Evolutionary conservation across 805 yeast genomes (phyloP).

Genomic region (Wickerhamiella alocasiicola): DNA sequence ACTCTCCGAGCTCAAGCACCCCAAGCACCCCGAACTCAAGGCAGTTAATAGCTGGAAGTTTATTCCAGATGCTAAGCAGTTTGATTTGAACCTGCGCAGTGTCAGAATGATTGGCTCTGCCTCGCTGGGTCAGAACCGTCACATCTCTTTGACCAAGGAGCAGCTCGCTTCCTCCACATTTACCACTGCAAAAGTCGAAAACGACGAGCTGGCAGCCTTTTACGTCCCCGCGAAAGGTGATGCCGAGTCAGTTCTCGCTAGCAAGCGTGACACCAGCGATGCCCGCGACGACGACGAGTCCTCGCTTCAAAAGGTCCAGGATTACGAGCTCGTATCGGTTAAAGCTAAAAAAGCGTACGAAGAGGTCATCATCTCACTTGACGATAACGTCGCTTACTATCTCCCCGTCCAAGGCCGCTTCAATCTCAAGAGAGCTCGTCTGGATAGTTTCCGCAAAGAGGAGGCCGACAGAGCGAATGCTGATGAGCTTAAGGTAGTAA

Average conservation of each 20-base stretch:
- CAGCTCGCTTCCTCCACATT: conserved; percentile 41
- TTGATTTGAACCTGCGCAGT: conserved; percentile 50
- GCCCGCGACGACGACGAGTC: conserved; percentile 18
- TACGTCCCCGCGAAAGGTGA: conserved; percentile 38
- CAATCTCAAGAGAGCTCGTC: conserved; percentile 75
- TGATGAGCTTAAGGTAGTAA: conserved; percentile 47
- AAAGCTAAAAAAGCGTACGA: conserved; percentile 37
- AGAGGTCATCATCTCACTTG: conserved; percentile 58
- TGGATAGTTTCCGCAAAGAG: conserved; percentile 39
- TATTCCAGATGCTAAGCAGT: conserved; percentile 80
- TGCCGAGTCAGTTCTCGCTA: conserved; percentile 32
- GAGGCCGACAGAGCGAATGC: conserved; percentile 44
- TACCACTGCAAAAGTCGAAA: conserved; percentile 56
- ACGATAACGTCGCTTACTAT: conserved; percentile 48
- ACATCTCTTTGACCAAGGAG: conserved; percentile 16
- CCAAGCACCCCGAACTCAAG: conserved; percentile 54
- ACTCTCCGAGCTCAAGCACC: conserved; percentile 49
- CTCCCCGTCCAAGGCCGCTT: conserved; percentile 67
- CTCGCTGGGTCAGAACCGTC: conserved; percentile 24
- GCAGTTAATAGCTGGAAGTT: conserved; percentile 73
- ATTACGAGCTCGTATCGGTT: conserved; percentile 59
- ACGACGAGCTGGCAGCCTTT: conserved; percentile 67
- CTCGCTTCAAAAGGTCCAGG: conserved; percentile 50
- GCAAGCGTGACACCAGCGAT: conserved; percentile 33
- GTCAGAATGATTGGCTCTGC: conserved; percentile 36